A percentile compares a stretch with the other conserved stretches of the same genome.
Conservation (phyloP, 768 basidiomycete genomes). For the Calocera cornea region DNA sequence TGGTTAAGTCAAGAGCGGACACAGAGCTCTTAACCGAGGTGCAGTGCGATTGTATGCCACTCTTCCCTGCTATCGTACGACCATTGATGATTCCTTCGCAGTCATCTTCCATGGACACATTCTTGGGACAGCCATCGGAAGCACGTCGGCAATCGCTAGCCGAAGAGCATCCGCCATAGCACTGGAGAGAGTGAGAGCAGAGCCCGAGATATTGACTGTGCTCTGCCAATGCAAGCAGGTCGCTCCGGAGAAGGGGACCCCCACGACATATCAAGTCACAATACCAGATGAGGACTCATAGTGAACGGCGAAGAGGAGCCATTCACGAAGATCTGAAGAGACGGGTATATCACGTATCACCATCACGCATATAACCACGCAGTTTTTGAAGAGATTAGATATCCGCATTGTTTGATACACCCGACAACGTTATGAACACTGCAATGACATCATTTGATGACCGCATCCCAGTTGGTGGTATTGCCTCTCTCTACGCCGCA, state of each 20-base stretch:
- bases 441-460: not conserved
- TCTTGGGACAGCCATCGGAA: not conserved
- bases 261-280: not conserved
- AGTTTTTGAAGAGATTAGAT: not conserved
- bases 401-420: not conserved
- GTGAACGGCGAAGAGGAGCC: not conserved
- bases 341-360: not conserved
- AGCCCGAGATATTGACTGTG: not conserved
- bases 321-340: not conserved
- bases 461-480: not conserved
- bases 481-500: not conserved
- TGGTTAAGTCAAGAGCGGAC: slow-evolving; percentile 32
- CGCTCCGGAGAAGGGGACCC: not conserved
- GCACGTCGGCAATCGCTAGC: not conserved
- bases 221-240: not conserved
- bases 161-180: not conserved
- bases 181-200: not conserved
- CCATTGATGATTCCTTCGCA: not conserved
- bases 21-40: slow-evolving; percentile 11
- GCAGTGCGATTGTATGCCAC: not conserved
- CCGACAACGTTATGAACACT: not conserved
- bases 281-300: not conserved
- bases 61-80: not conserved
- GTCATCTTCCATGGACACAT: not conserved
- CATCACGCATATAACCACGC: not conserved